Evolutionary conservation across 228 moss, liverwort and hornwort genomes (phyloP), one percentile per base, ranked within the genome.

Genomic region (Sphagnum fallax): DNA sequence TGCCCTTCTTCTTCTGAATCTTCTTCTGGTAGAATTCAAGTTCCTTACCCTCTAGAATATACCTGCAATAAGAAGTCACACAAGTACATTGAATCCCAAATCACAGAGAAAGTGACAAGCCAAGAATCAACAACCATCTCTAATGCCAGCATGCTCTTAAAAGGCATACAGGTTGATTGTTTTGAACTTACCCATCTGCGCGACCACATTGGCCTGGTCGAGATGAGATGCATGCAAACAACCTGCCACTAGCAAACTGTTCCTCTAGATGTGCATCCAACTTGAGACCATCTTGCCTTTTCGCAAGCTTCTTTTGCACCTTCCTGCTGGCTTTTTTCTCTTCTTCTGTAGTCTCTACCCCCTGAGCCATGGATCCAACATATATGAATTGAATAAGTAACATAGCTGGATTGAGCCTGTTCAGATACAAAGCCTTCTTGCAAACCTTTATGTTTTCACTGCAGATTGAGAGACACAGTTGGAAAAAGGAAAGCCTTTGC

Each of bases 31-130:
- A 85, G 50, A 85, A 85, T 63, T 85, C 85, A 10, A 85, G 74
- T 74, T 85, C 85, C 77, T 82, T 85, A 51, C 85, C 85, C 69
- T 85, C 85, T 76, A 85, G 74, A 58, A 86, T 80, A 14, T 86
- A 84, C 8, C 80, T 84, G 65, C 65, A 62, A 32, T 32, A 32
- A 32, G 32, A 32, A 32, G 2, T 32, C 32, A 32, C 2, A 32
- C 32, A 32, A 32, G 32, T 32, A 32, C 32, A 32, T 32, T 32
- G 32, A 32, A 32, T 32, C 32, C 2, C 32, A 32, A 32, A 32
- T 32, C 32, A 32, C 32, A 32, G 32, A 32, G 32, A 32, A 32
- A 32, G 32, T 32, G 2, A 32, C 32, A 32, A 32, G 32, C 32
- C 32, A 32, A 32, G 32, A 2, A 32, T 32, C 2, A 32, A 2